A percentile compares a stretch with the other conserved stretches of the same genome.
Conservation (phyloP, 148 eudicot genomes). For the Rhododendron molle region DNA sequence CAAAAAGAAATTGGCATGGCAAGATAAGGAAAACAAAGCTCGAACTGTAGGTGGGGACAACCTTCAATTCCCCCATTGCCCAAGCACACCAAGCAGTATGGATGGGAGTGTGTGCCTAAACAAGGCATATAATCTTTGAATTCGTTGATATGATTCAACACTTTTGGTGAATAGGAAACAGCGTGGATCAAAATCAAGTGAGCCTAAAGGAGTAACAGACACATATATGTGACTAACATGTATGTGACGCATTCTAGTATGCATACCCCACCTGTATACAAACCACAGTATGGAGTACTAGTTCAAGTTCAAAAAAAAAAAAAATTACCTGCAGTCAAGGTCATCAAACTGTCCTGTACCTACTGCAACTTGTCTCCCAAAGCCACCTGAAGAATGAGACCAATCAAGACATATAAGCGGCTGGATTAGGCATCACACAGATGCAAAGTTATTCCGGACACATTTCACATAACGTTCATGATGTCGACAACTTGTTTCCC, state of each 20-base stretch:
- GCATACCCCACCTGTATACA: neutral
- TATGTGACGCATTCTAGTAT: neutral
- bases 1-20: neutral
- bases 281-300: neutral
- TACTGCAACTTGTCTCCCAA: conserved; percentile 60
- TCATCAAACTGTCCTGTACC: conserved; percentile 80
- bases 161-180: neutral
- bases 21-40: neutral
- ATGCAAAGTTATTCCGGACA: neutral
- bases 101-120: neutral
- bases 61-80: neutral
- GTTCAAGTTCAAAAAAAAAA: conserved; percentile 2
- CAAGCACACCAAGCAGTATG: neutral
- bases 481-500: neutral
- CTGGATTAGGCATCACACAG: neutral
- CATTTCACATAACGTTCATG: neutral
- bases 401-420: neutral
- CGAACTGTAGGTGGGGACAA: neutral
- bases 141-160: neutral
- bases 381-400: conserved; percentile 34
- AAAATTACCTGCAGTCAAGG: conserved; percentile 65
- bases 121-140: neutral
- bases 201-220: neutral
- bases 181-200: neutral
- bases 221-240: neutral